Conservation (phyloP, 768 basidiomycete genomes). For the Leccinum subgranulosum region DNA sequence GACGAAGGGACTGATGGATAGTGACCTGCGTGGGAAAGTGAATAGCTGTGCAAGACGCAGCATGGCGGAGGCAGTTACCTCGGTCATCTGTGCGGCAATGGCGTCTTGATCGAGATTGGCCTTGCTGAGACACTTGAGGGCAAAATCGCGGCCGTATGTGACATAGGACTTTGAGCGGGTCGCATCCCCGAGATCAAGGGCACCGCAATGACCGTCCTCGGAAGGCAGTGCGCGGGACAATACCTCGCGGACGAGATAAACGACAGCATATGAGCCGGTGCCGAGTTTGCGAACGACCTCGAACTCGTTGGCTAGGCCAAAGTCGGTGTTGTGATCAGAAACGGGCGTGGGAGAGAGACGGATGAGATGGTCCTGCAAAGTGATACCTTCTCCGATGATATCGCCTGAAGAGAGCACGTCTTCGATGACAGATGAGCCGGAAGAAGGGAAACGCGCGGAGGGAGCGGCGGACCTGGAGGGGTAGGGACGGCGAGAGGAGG, state of each 20-base stretch:
- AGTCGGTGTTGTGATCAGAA: constrained; percentile 33
- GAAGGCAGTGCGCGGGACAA: constrained; percentile 38
- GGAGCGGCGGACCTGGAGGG: constrained; percentile 33
- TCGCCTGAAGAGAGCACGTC: constrained; percentile 73
- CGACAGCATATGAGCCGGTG: constrained; percentile 89
- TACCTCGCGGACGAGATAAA: constrained; percentile 86
- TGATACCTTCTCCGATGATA: constrained; percentile 63
- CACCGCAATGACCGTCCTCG: constrained; percentile 54
- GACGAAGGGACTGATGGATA: constrained; percentile 88
- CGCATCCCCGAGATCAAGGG: constrained; percentile 50
- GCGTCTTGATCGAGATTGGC: constrained; percentile 88
- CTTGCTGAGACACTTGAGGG: constrained; percentile 96
- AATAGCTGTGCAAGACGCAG: constrained; percentile 3
- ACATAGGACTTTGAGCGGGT: constrained; percentile 34
- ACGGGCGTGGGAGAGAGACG: constrained; percentile 46
- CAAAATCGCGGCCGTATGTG: constrained; percentile 77
- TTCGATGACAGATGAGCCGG: constrained; percentile 32
- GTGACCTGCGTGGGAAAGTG: constrained; percentile 56
- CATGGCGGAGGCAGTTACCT: constrained; percentile 47
- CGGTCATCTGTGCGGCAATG: constrained; percentile 84
- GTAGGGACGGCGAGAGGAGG: constrained; percentile 34
- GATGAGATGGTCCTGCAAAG: constrained; percentile 65
- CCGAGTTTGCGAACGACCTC: constrained; percentile 86
- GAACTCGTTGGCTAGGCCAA: constrained; percentile 62
- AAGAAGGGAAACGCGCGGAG: constrained; percentile 19